Evolutionary conservation across 1,284 basidiomycete species (phyloP).

Genomic region (Tylopilus sp.): DNA sequence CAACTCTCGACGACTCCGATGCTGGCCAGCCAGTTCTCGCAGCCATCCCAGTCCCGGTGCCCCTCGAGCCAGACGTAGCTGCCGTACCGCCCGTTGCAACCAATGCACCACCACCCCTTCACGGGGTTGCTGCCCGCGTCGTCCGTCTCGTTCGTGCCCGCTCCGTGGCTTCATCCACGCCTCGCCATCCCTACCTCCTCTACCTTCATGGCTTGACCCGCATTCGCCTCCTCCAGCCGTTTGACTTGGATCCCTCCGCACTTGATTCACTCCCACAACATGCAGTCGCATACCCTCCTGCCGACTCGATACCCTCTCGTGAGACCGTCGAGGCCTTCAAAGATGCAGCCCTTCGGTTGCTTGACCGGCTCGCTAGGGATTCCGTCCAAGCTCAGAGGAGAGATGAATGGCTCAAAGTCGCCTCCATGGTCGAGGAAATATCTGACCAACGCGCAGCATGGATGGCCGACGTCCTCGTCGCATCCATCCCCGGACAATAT

Average conservation of each 20-base stretch:
- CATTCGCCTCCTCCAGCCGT: slow-evolving; percentile 41
- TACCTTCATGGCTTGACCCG: slow-evolving; percentile 64
- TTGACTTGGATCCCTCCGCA: slow-evolving; percentile 30
- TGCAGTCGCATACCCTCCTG: slow-evolving; percentile 48
- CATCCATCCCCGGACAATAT: slow-evolving; percentile 60
- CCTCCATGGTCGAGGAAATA: slow-evolving; percentile 61
- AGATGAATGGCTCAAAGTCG: slow-evolving; percentile 62
- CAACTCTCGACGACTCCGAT: slow-evolving; percentile 60
- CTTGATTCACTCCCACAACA: slow-evolving; percentile 37
- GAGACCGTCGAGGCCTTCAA: slow-evolving; percentile 65
- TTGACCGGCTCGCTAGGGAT: slow-evolving; percentile 64
- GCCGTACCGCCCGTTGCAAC: background rate
- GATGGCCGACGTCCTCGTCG: slow-evolving; percentile 72
- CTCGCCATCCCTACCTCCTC: slow-evolving; percentile 54
- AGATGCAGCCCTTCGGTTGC: slow-evolving; percentile 55
- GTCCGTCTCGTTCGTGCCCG: slow-evolving; percentile 58
- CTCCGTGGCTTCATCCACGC: slow-evolving; percentile 27
- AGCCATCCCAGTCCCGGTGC: slow-evolving; percentile 49
- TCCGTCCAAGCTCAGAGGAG: slow-evolving; percentile 51
- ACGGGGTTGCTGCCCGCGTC: slow-evolving; percentile 54
- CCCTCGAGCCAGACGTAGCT: slow-evolving; percentile 19
- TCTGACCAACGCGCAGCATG: slow-evolving; percentile 56
- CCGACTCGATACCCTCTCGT: slow-evolving; percentile 43
- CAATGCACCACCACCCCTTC: slow-evolving; percentile 17
- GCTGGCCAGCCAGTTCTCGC: slow-evolving; percentile 58